Conservation (phyloP, 2,329 filamentous ascomycete species). For the Microsporum audouinii region DNA sequence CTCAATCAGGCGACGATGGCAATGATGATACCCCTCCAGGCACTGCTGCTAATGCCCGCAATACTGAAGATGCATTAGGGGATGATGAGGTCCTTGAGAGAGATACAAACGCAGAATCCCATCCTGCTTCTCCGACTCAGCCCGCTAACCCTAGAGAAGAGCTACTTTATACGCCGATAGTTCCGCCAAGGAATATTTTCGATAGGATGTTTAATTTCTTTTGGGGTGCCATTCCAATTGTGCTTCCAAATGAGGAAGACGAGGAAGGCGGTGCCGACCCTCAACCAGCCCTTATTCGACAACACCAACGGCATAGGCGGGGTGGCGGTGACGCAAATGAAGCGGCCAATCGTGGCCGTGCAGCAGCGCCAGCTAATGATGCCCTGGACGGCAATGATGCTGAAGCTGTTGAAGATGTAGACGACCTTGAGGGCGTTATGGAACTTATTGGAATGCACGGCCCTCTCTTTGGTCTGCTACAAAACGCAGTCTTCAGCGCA, state of each 20-base stretch:
- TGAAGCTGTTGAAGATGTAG: constrained; percentile 55
- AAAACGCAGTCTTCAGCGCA: constrained; percentile 90
- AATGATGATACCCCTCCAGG: neutral
- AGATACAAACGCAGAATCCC: neutral
- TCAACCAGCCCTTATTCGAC: constrained; percentile 20
- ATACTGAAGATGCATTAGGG: neutral
- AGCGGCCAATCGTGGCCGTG: constrained; percentile 13
- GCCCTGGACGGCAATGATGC: constrained; percentile 56
- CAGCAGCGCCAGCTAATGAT: constrained; percentile 45
- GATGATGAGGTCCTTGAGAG: neutral
- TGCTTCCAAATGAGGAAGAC: constrained; percentile 23
- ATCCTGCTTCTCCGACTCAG: neutral
- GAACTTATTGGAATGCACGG: constrained; percentile 95
- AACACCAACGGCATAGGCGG: constrained; percentile 6
- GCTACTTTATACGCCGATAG: neutral
- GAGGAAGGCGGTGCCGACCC: constrained; percentile 36
- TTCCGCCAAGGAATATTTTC: constrained; percentile 15
- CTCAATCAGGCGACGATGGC: neutral
- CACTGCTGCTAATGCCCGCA: neutral
- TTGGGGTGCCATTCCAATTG: constrained; percentile 32
- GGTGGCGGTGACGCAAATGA: constrained; percentile 26
- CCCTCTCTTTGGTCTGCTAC: constrained; percentile 74
- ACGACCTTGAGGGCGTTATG: constrained; percentile 92
- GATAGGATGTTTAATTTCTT: constrained; percentile 33
- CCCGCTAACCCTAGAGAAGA: neutral